Evolutionary conservation across 163 green algal genomes (phyloP).

Genomic region (Scenedesmus sp.): DNA sequence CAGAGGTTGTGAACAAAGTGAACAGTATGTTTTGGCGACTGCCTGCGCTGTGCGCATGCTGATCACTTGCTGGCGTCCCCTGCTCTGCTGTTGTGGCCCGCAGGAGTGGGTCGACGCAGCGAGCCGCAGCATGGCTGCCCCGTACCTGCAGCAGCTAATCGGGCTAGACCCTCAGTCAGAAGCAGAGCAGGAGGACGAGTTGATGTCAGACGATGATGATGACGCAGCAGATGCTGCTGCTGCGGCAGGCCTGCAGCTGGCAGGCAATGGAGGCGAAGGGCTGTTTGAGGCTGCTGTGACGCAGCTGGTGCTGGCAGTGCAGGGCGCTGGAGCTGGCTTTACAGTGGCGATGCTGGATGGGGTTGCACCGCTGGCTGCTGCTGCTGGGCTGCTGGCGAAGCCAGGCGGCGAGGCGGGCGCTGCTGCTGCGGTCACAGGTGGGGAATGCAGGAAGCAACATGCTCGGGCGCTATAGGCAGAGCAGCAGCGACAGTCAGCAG

Average conservation of each 20-base stretch:
- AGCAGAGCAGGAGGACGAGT: neutral
- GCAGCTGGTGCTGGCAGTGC: constrained; percentile 21
- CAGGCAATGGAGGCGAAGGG: constrained; percentile 37
- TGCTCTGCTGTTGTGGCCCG: neutral
- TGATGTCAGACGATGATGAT: neutral
- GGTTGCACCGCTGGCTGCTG: neutral
- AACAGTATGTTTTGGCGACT: too few relatives aligned
- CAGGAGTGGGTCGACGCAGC: constrained; percentile 49
- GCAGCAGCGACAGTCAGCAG: neutral
- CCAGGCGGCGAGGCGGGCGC: neutral
- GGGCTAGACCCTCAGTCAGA: neutral
- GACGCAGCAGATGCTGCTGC: neutral
- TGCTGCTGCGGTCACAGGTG: neutral
- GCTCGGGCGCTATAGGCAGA: too few relatives aligned
- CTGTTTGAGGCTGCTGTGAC: constrained; percentile 32
- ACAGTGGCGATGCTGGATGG: constrained; percentile 1
- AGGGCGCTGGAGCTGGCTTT: constrained; percentile 4
- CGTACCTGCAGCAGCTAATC: constrained; percentile 30
- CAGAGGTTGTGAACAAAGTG: too few relatives aligned
- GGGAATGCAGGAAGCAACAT: neutral
- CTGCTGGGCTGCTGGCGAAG: constrained; percentile 11
- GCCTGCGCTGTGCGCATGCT: too few relatives aligned
- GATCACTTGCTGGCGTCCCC: neutral
- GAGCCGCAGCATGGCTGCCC: neutral
- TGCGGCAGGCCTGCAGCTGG: constrained; percentile 16